phyloP scores from a whole-genome alignment of 2,329 filamentous ascomycete genomes.

The Pyrenophora graminea region DNA sequence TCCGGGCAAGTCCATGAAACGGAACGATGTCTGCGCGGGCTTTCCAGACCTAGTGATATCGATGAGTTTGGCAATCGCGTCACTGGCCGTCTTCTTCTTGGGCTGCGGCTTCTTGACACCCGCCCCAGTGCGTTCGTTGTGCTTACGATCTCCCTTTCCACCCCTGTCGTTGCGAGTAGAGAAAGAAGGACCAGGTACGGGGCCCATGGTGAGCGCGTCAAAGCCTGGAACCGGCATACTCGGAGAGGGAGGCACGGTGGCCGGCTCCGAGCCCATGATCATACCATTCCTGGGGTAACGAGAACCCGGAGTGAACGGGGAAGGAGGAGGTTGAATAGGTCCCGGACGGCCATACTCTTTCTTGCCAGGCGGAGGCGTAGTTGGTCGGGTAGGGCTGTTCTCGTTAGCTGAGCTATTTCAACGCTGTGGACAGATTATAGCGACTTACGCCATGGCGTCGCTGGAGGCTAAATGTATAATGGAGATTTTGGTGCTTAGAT shows the following conservation, averaged over 20 bases:
- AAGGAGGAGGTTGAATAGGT: not conserved
- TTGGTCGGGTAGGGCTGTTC: slow-evolving; percentile 6
- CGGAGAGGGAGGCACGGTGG: slow-evolving; percentile 15
- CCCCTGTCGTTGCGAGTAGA: not conserved
- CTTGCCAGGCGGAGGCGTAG: slow-evolving; percentile 1
- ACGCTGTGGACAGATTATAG: not conserved
- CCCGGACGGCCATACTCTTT: not conserved
- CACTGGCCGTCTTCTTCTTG: not conserved
- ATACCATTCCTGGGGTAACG: not conserved
- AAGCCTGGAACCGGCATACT: slow-evolving; percentile 1
- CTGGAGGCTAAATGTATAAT: not conserved
- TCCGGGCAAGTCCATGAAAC: slow-evolving; percentile 29
- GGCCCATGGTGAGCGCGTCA: not conserved
- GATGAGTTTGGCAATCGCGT: not conserved
- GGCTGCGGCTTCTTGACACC: slow-evolving; percentile 14
- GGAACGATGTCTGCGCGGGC: slow-evolving; percentile 7
- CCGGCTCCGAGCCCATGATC: slow-evolving; percentile 4
- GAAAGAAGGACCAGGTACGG: not conserved
- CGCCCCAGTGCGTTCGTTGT: slow-evolving; percentile 6
- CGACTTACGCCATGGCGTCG: slow-evolving; percentile 14
- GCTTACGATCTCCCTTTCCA: not conserved
- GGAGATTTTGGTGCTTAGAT: not conserved
- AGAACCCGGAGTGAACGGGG: not conserved
- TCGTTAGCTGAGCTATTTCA: slow-evolving; percentile 5
- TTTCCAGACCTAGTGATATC: not conserved